Base-by-base conservation (phyloP, 1,139 yeast genomes). In the Yamadazyma sp. region DNA sequence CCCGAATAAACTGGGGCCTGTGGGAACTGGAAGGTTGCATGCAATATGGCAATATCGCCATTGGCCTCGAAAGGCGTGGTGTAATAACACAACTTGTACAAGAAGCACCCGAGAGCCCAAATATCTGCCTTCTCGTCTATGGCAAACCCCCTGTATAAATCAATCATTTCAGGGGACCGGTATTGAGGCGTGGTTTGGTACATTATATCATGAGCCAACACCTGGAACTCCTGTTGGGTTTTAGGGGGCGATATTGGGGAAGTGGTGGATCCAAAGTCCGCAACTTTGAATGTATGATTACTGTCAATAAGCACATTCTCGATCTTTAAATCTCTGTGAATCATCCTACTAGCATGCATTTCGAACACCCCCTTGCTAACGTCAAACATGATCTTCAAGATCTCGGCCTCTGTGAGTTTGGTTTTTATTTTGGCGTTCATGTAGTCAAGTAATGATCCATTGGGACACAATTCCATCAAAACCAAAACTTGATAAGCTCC, bases 141-240 rank as follows among this genome's bases (percentile, higher is more conserved):
- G 3, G 98, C 95, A 44, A 84, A 75, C 3, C 94, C 87, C 46
- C 85, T 75, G 47, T 84, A 79, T 33, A 92, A 72, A 62, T 92
- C 98, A 39, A 94, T 77, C 98, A 92, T 92, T 61, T 92, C 98
- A 0, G 98, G 98, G 1, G 96, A 76, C 49, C 98, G 73, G 62
- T 92, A 92, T 61, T 92, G 98, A n/a, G 97, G 96, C 2, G 98
- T 92, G 0, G 98, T 92, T 60, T 92, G 94, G 47, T 83, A 83
- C 69, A 87, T 80, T 42, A 92, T 79, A 56, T 92, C 97, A 49
- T 87, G 87, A 47, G 86, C 87, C 34, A 91, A 63, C 12, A 75
- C 65, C 39, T 81, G 81, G 51, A 83, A 71, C 54, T 86, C 95
- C 43, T 78, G 80, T 7, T 79, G 73, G 45, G 73, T 77, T 42